Percentiles rank a stretch among this genome's conserved stretches.
These are phyloP conservation scores for Stachybotrys chlorohalonatus DNA, from an alignment of 2,329 filamentous ascomycete genomes.

Conservation along the genomic window DNA sequence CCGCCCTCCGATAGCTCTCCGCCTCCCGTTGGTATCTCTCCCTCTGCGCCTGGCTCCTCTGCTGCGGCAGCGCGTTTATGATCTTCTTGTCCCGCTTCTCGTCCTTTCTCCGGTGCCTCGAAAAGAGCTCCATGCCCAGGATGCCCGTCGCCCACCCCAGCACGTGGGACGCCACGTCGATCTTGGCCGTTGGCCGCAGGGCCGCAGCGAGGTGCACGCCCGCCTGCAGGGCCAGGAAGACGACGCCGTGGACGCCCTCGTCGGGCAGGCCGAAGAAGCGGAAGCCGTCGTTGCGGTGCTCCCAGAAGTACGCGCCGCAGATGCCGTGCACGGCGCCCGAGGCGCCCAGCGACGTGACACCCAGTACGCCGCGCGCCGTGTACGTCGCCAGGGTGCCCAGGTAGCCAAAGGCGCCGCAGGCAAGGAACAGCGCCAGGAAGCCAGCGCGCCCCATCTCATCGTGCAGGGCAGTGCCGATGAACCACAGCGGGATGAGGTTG, in stretches of 20 bases:
- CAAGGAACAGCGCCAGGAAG: constrained; percentile 60
- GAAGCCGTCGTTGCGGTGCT: constrained; percentile 47
- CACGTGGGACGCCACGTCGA: constrained; percentile 46
- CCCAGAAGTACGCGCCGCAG: constrained; percentile 51
- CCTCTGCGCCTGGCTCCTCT: background rate
- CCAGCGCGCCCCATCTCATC: constrained; percentile 61
- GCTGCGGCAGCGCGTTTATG: background rate
- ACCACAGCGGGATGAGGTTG: constrained; percentile 58
- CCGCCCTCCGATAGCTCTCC: background rate
- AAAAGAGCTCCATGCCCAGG: constrained; percentile 25
- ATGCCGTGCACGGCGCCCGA: constrained; percentile 57
- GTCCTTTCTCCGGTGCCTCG: constrained; percentile 7
- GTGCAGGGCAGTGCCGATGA: constrained; percentile 59
- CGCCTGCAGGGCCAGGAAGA: constrained; percentile 44
- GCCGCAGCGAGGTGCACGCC: constrained; percentile 33
- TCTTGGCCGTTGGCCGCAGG: constrained; percentile 17
- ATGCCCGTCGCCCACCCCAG: constrained; percentile 40
- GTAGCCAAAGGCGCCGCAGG: constrained; percentile 48
- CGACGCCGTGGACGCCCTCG: constrained; percentile 46
- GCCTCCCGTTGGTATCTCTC: background rate
- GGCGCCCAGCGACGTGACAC: constrained; percentile 52
- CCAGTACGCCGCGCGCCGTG: constrained; percentile 35
- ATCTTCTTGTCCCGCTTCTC: constrained; percentile 5
- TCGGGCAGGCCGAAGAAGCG: constrained; percentile 48
- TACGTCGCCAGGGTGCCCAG: constrained; percentile 46